phyloP scores from a whole-genome alignment of 257 asterid species.

The Nicotiana obtusifolia region DNA sequence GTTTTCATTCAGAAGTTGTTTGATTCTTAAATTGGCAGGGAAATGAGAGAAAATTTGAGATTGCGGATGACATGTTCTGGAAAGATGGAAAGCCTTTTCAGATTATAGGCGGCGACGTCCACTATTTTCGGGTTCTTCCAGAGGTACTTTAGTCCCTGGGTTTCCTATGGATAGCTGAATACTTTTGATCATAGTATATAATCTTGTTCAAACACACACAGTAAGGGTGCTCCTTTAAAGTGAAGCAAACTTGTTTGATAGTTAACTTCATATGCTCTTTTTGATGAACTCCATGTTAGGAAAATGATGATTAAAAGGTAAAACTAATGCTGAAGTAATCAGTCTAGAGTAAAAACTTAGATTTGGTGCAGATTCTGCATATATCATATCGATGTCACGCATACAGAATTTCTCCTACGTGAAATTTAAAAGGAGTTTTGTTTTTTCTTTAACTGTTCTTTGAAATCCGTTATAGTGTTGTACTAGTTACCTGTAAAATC shows the following conservation, averaged over 20 bases:
- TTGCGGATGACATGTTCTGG: conserved; percentile 81
- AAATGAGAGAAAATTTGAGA: conserved; percentile 49
- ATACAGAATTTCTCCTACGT: not conserved
- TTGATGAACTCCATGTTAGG: not conserved
- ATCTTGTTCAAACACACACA: not conserved
- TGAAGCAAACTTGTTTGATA: not conserved
- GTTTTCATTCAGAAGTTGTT: not conserved
- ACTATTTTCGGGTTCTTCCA: conserved; percentile 82
- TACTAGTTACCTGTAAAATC: not conserved
- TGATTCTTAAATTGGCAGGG: conserved; percentile 28
- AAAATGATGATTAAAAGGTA: not conserved
- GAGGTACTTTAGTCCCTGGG: conserved; percentile 39
- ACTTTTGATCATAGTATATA: not conserved
- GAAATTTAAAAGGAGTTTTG: not conserved
- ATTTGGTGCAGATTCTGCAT: not conserved
- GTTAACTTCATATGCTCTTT: not conserved
- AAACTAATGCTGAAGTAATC: not conserved
- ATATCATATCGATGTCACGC: not conserved
- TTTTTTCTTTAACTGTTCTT: not conserved
- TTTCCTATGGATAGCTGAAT: not conserved
- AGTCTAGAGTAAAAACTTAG: not conserved
- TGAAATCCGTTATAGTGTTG: not conserved
- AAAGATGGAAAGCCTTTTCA: conserved; percentile 74
- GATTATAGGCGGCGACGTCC: conserved; percentile 94
- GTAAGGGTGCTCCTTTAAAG: not conserved